Evolutionary conservation across 345 rosid species (phyloP).

Genomic region (Kernera saxatilis): DNA sequence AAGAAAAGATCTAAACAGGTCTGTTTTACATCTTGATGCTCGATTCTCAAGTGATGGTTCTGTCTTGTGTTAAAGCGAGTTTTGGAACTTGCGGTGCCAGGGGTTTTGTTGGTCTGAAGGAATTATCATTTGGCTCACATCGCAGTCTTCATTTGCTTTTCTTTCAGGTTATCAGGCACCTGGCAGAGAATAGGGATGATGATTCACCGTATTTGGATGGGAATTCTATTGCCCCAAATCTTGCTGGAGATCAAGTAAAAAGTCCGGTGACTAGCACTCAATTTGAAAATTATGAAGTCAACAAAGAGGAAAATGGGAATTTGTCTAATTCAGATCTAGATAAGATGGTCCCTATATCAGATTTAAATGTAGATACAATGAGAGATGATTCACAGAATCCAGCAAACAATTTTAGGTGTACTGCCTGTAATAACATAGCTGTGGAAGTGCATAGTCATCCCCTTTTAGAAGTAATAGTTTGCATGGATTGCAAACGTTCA

Average conservation of each 20-base stretch:
- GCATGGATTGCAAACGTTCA: constrained; percentile 72
- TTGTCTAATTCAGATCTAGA: constrained; percentile 36
- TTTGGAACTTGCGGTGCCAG: background rate
- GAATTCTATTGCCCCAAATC: constrained; percentile 4
- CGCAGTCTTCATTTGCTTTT: constrained; percentile 21
- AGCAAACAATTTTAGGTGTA: constrained; percentile 52
- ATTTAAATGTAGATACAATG: constrained; percentile 40
- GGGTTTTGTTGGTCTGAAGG: background rate
- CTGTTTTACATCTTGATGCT: constrained; percentile 2
- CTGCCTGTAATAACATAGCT: constrained; percentile 66
- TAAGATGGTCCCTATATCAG: constrained; percentile 42
- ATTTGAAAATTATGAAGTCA: constrained; percentile 17
- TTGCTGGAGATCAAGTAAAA: constrained; percentile 18
- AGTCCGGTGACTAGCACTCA: constrained; percentile 28
- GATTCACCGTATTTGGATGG: constrained; percentile 27
- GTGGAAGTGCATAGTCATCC: constrained; percentile 77
- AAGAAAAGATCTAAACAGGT: constrained; percentile 65
- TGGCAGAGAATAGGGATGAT: constrained; percentile 30
- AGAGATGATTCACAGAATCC: constrained; percentile 27
- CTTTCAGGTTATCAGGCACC: constrained; percentile 28
- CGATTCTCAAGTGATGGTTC: constrained; percentile 7
- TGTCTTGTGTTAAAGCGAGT: background rate
- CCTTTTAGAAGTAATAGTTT: constrained; percentile 71
- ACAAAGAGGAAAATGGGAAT: constrained; percentile 33
- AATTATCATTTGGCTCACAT: constrained; percentile 17